Base-by-base conservation (phyloP, 2,329 filamentous ascomycete species). In the Aspergillus sp. region DNA sequence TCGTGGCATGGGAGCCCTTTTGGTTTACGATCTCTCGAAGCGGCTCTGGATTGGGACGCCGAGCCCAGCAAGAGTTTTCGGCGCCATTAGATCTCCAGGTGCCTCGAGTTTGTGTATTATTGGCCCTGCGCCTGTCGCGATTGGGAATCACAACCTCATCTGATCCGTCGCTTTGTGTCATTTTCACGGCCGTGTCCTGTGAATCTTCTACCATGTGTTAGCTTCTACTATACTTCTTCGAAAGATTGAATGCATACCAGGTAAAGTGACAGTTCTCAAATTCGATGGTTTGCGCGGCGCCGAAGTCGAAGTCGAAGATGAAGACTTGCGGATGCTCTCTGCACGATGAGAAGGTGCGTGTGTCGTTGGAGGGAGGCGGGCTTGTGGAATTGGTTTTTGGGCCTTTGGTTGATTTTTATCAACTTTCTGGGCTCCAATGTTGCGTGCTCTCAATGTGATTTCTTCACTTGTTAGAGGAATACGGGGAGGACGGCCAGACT, bases 81-180 rank as follows among this genome's bases (percentile, higher is more conserved):
- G 27, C 27, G 9, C 27, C 9, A 31, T 11, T 31, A 8, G 8
- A 11, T 7, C 23, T 35, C 27, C 24, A 23, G 33, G 24, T 11
- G 35, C 3, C n/a, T 31, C 7, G 23, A 11, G 21, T 14, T 11
- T 6, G 27, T 35, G 19, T 17, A 7, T 45, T 48, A 23, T 35
- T 17, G 11, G 40, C 9, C 15, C 14, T 46, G 15, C 19, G 24
- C 37, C 24, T 39, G 59, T 57, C 14, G 12, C 35, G 35, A 37
- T 37, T 19, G 15, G 2, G 23, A 40, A 68, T 57, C 7, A 70
- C 52, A 17, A 68, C 54, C 44, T 64, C 62, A 24, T 70, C 68
- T 5, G 66, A 68, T 12, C 48, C 55, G 19, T 63, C 51, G 9
- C 60, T 65, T 33, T 58, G 55, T 7, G 53, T 50, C 57, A 60